Base-by-base conservation (phyloP, 2,329 filamentous ascomycete genomes). In the Ophiocordyceps camponoti-saundersi region DNA sequence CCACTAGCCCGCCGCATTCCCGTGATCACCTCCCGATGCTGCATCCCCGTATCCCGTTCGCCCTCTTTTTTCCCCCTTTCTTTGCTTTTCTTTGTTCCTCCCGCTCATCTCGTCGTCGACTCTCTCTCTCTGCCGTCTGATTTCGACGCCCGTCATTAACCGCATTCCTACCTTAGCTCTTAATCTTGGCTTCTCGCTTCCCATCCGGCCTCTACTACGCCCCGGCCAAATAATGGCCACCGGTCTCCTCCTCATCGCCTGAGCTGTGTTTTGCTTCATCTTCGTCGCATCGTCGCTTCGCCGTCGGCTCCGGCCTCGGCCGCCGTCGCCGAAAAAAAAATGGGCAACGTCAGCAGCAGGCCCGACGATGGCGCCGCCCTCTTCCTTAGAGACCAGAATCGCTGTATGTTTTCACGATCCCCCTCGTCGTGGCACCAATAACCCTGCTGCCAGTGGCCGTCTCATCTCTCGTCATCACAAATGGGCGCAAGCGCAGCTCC, bases 301-400 rank as follows among this genome's bases (percentile, higher is more conserved):
- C 44, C 36, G 16, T 42, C 48, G 44, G 49, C 42, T 45, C 42
- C 36, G 44, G 47, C 44, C 47, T 46, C 29, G 45, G 46, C 48
- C 44, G 44, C 49, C 44, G 44, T 48, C 44, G 46, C 64, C 68
- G 75, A 66, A 64, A 29, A 29, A 26, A 26, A 4, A 26, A 98
- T 98, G 92, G 92, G 92, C 61, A 88, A 84, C 70, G 81, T 95
- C 66, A 82, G 79, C 64, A 95, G 89, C 72, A 84, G 80, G 66
- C 80, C 82, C 58, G 89, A 94, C 57, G 89, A 95, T 59, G 85
- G 80, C 61, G 75, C 79, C 56, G 68, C 78, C 57, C 70, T 96
- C 62, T 93, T 84, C 64, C 72, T 96, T 61, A 83, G 85, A 69
- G 92, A 98, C 63, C 92, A 95, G 72, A 85, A 78, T 63, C 80